phyloP scores from a whole-genome alignment of 106 monocot species.

The Amphibolis antarctica region DNA sequence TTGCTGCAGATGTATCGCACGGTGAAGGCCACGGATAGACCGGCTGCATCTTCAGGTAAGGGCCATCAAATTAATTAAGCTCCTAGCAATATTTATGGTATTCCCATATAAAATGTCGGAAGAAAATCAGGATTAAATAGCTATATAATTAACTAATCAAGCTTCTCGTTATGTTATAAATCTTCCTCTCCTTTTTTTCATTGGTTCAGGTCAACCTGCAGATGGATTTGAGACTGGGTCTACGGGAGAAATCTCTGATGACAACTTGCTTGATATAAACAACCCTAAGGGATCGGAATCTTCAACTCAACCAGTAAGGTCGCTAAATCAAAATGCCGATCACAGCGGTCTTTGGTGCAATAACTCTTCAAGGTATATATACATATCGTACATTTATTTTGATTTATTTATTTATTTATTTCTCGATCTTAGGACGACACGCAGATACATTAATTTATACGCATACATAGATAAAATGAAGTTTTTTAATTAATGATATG shows the following conservation, averaged over 20 bases:
- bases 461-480: no score
- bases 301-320: conserved; percentile 20
- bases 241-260: conserved; percentile 51
- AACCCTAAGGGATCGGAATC: conserved; percentile 23
- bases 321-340: conserved; percentile 12
- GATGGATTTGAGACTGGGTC: conserved; percentile 58
- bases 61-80: background rate
- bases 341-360: conserved; percentile 48
- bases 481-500: no score
- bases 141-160: no score
- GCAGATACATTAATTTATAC: no score
- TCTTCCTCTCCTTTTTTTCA: conserved; percentile 3
- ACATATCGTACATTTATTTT: background rate
- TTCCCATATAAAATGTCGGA: background rate
- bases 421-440: no score
- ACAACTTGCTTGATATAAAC: conserved; percentile 37
- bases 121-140: background rate
- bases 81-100: background rate
- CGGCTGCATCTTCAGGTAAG: conserved; percentile 40
- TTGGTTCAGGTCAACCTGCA: conserved; percentile 31
- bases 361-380: conserved; percentile 51
- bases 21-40: conserved; percentile 67
- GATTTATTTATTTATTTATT: background rate
- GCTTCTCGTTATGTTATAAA: background rate
- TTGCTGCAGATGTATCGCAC: conserved; percentile 78